Evolutionary conservation across 2,329 filamentous ascomycete genomes (phyloP), one percentile per base, ranked within the genome.

Genomic region (Myriosclerotinia curreyana): DNA sequence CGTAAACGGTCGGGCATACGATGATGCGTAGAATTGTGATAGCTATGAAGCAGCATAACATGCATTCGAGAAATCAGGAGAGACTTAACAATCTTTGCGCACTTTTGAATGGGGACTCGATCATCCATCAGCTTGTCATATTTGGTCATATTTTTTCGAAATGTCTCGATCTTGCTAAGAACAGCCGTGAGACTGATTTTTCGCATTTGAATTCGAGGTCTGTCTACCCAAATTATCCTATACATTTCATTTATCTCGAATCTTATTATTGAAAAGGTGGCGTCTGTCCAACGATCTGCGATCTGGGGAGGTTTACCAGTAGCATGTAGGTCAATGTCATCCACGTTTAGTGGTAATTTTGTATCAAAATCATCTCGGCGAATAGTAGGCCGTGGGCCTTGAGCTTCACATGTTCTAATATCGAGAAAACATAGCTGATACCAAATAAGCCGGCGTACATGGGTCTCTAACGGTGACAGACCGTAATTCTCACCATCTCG

Each of bases 371-470:
- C 89, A 28, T 90, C 88, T 48, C 82, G 80, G n/a, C 87, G 83
- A 62, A 92, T 91, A 60, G 85, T 82, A 0, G 88, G 87, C 31
- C 86, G 81, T 11, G 89, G 89, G 0, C 89, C 90, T 67, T 90
- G 89, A 1, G 86, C 84, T 75, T 92, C 89, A 71, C 86, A 90
- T 0, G 89, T 91, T 48, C 88, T 81, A 64, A 91, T 83, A 72
- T 92, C 90, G 11, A 93, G 79, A 73, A 90, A 90, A 74, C 88
- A 91, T 25, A 93, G 80, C 70, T 92, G 89, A 72, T 91, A 87
- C 90, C 89, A 92, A 42, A 92, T 80, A 48, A 92, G 77, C 5
- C 89, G 84, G 15, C 89, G 84, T 3, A 91, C 80, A 61, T 92
- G 88, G 0, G 85, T 86, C 69, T 92, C 89, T 3, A 91, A 77